Percentiles rank a stretch among this genome's conserved stretches.
Evolutionary conservation across 441 rosid species (phyloP).

Genomic region (Flueggea neowawraea): DNA sequence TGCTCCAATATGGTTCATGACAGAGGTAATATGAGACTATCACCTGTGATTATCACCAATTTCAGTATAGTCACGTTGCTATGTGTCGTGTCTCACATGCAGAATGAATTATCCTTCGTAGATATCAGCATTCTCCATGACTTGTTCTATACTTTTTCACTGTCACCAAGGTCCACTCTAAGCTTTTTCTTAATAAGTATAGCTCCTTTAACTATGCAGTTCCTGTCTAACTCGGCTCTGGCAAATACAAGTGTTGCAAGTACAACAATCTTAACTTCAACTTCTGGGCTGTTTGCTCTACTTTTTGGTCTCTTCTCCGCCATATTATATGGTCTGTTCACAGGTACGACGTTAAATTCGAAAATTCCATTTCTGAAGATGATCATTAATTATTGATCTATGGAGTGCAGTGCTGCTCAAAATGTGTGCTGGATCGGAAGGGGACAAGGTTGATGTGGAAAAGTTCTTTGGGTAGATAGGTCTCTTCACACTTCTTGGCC

Average conservation of each 20-base stretch:
- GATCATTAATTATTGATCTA: background rate
- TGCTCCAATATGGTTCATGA: constrained; percentile 56
- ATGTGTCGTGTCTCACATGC: background rate
- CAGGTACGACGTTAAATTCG: constrained; percentile 28
- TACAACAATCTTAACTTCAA: constrained; percentile 61
- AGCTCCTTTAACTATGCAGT: constrained; percentile 36
- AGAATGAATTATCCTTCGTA: background rate
- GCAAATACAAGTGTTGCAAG: constrained; percentile 72
- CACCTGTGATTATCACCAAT: background rate
- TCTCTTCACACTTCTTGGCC: constrained; percentile 50
- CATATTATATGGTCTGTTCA: constrained; percentile 46
- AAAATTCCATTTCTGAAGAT: background rate
- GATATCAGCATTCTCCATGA: no score
- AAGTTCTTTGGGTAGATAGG: constrained; percentile 58
- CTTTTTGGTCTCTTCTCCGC: constrained; percentile 62
- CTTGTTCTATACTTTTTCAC: background rate
- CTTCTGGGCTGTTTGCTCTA: constrained; percentile 70
- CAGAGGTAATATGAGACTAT: constrained; percentile 38
- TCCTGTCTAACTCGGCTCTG: constrained; percentile 52
- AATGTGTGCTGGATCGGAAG: constrained; percentile 54
- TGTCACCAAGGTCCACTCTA: constrained; percentile 1
- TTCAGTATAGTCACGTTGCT: background rate
- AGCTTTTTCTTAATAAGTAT: constrained; percentile 2
- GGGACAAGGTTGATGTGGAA: constrained; percentile 48
- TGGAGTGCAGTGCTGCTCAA: constrained; percentile 50